phyloP scores from a whole-genome alignment of 306 rosid species.

The Rosa rugosa region DNA sequence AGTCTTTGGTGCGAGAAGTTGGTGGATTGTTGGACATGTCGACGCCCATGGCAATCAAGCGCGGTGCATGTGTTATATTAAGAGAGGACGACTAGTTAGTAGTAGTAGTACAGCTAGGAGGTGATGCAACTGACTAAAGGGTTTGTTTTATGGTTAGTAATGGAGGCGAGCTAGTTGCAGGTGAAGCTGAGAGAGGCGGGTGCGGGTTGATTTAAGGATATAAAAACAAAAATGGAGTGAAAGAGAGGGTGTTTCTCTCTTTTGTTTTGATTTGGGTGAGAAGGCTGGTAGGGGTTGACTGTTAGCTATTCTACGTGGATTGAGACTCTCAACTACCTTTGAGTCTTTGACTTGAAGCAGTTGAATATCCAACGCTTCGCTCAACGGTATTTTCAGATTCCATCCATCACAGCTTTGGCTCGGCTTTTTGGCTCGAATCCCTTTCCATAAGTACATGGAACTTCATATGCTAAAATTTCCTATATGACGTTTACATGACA shows the following conservation, averaged over 20 bases:
- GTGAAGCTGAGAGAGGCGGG: conserved; percentile 20
- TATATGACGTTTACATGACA: neutral
- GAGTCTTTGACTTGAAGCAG: conserved; percentile 29
- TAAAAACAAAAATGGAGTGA: conserved; percentile 78
- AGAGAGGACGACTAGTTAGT: neutral
- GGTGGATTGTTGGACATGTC: conserved; percentile 92
- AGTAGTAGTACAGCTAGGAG: neutral
- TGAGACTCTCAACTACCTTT: conserved; percentile 58
- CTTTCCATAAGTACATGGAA: neutral
- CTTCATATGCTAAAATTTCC: neutral
- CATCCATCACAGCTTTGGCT: neutral
- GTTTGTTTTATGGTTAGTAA: conserved; percentile 31
- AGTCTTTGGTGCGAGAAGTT: conserved; percentile 78
- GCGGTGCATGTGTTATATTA: neutral
- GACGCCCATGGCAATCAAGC: conserved; percentile 60
- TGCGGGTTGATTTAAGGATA: conserved; percentile 69
- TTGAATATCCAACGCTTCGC: conserved; percentile 44
- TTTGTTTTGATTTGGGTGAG: neutral
- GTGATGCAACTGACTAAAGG: conserved; percentile 21
- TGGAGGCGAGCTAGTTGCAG: neutral
- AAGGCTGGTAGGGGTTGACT: conserved; percentile 90
- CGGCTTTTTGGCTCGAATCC: neutral
- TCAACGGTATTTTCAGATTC: conserved; percentile 55
- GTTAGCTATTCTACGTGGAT: conserved; percentile 61
- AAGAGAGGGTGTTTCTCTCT: neutral